Percentiles rank a stretch among this genome's conserved stretches.
phyloP scores from a whole-genome alignment of 768 basidiomycete species.

The Zangia roseola region DNA sequence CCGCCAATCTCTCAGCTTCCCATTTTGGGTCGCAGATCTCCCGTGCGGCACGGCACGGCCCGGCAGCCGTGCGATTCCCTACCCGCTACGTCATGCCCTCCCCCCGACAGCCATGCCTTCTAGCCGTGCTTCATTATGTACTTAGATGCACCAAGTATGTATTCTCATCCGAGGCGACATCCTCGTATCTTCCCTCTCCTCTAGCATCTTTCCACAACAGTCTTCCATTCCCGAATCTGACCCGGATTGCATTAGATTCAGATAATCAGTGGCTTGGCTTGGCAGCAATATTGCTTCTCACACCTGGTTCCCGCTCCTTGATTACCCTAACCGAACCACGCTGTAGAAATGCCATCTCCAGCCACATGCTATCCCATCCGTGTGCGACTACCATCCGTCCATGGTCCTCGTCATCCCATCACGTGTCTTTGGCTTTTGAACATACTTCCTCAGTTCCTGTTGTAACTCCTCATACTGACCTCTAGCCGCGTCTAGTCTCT shows the following conservation, averaged over 20 bases:
- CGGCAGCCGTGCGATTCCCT: neutral
- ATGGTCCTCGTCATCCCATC: neutral
- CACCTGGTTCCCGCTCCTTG: neutral
- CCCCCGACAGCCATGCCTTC: slow-evolving; percentile 14
- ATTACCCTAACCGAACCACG: too few relatives aligned
- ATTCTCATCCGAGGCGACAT: slow-evolving; percentile 2
- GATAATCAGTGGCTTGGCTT: neutral
- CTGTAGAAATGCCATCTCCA: too few relatives aligned
- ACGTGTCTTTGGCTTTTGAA: slow-evolving; percentile 11
- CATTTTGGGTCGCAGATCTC: slow-evolving; percentile 27
- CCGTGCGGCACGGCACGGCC: slow-evolving; percentile 8
- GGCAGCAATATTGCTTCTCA: neutral
- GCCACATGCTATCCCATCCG: neutral
- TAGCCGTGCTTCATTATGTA: slow-evolving; percentile 18
- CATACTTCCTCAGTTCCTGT: too few relatives aligned
- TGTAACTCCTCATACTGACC: too few relatives aligned
- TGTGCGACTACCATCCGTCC: neutral
- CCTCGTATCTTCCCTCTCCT: neutral
- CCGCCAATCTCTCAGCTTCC: slow-evolving; percentile 9
- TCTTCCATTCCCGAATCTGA: slow-evolving; percentile 1
- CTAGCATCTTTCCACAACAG: too few relatives aligned
- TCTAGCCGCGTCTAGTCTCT: too few relatives aligned
- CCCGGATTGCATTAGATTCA: slow-evolving; percentile 2
- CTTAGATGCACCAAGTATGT: neutral
- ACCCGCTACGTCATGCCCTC: slow-evolving; percentile 16